These are phyloP conservation scores for Mitragyna speciosa DNA, from an alignment of 257 asterid species.

Conservation along the genomic window DNA sequence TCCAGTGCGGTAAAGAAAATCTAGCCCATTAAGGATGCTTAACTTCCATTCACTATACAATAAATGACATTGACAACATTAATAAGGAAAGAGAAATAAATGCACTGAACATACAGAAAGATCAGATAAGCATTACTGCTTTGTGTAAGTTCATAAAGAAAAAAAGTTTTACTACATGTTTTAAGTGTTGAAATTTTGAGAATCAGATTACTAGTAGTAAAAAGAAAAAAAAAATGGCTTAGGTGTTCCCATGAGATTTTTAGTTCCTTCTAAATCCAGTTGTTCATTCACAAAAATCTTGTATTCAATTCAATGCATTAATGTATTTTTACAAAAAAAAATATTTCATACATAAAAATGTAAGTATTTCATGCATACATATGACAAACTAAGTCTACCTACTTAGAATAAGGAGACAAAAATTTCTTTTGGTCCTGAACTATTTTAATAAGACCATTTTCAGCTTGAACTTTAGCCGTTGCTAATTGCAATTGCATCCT, in stretches of 20 bases:
- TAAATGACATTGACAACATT: background rate
- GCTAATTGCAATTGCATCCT: background rate
- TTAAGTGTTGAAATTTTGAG: background rate
- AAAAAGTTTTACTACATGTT: background rate
- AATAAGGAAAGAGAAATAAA: background rate
- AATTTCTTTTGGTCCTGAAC: background rate
- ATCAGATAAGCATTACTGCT: background rate
- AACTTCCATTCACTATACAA: background rate
- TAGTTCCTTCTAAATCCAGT: background rate
- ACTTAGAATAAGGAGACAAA: background rate
- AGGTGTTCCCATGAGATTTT: background rate
- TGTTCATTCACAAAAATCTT: background rate
- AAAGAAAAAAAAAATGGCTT: background rate
- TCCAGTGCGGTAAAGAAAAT: background rate
- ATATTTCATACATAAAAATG: background rate
- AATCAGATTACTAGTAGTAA: background rate
- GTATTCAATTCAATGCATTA: background rate
- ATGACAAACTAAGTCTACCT: background rate
- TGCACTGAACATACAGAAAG: background rate
- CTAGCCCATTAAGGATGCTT: background rate
- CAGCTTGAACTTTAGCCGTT: constrained; percentile 3
- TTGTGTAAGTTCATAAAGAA: background rate
- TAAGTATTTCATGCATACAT: background rate
- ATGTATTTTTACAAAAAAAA: background rate
- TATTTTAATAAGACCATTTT: too few species aligned